Base-by-base conservation (phyloP, 768 basidiomycete genomes). In the Mycena amicta region DNA sequence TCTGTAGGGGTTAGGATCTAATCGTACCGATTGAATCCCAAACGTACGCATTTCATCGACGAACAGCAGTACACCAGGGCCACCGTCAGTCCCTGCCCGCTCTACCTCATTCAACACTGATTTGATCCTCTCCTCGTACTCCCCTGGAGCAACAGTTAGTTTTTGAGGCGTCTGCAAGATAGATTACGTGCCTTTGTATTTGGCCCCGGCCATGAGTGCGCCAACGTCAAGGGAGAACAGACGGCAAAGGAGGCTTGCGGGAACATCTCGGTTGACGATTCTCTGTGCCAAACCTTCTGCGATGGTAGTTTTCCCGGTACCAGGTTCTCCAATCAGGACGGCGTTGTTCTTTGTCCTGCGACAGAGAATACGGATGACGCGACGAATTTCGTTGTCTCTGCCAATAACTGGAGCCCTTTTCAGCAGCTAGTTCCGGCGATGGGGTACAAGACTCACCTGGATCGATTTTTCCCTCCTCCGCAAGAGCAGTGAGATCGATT, bases 71-170 rank as follows among this genome's bases (percentile, higher is more conserved):
- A 98, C 83, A 18, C 87, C 85, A 4, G 83, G 82, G 40, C 91
- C 88, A 27, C 81, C 86, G 45, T 91, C 86, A 25, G 89, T 86
- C 0, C 87, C 77, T 0, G 90, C 83, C 74, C 95, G 95, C 72
- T 98, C 95, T 60, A 98, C 88, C 74, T 98, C 96, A 71, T 89
- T 87, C 56, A 99, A 75, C 54, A 98, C 93, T 12, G 88, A 77
- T 71, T 97, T 98, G 75, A 98, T 87, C 39, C 95, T 90, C 71
- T 98, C 95, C 75, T 98, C 95, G 72, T 95, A 99, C 74, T 98
- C 94, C 40, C 82, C 64, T 61, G 6, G 30, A 23, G 45, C 8
- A 28, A n/a, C 31, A n/a, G 33, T 37, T 37, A 37, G 33, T 37
- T 37, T n/a, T n/a, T n/a, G n/a, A n/a, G n/a, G n/a, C n/a, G 33